These are phyloP conservation scores for Platanthera guangdongensis DNA, from an alignment of 106 monocot genomes.

Conservation along the genomic window DNA sequence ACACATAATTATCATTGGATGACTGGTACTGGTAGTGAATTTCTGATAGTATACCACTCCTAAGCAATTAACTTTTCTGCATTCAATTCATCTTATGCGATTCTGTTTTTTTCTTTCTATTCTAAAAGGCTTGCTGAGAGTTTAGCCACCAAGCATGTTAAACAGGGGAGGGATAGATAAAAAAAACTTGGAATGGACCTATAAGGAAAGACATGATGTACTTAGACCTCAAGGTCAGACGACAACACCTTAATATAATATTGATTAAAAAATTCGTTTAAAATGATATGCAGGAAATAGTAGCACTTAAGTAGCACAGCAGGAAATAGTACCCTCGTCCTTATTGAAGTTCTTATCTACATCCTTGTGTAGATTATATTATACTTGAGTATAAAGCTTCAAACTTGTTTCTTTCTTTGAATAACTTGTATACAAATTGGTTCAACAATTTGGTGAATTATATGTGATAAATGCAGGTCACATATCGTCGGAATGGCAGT, in stretches of 20 bases:
- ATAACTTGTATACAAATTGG: not conserved
- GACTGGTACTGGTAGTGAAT: not conserved
- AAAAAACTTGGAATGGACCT: no score
- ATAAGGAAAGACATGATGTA: no score
- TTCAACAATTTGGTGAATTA: not conserved
- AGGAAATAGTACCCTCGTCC: no score
- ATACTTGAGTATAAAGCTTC: not conserved
- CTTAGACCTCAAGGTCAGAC: no score
- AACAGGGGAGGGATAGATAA: no score
- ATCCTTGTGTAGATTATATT: not conserved
- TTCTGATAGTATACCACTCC: not conserved
- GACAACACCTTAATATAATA: no score
- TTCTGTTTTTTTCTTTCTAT: not conserved
- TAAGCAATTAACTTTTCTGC: not conserved
- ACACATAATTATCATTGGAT: not conserved
- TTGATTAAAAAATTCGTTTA: no score
- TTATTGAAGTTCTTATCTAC: not conserved
- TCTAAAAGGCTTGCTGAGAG: not conserved
- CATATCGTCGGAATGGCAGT: slow-evolving; percentile 19
- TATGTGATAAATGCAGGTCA: slow-evolving; percentile 18
- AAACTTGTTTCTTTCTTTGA: not conserved
- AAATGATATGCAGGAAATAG: no score
- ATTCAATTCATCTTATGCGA: not conserved
- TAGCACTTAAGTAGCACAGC: no score
- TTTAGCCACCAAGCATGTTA: no score